Evolutionary conservation across 495 filamentous ascomycete genomes (phyloP).

Genomic region (Trichoderma orchidacearum): DNA sequence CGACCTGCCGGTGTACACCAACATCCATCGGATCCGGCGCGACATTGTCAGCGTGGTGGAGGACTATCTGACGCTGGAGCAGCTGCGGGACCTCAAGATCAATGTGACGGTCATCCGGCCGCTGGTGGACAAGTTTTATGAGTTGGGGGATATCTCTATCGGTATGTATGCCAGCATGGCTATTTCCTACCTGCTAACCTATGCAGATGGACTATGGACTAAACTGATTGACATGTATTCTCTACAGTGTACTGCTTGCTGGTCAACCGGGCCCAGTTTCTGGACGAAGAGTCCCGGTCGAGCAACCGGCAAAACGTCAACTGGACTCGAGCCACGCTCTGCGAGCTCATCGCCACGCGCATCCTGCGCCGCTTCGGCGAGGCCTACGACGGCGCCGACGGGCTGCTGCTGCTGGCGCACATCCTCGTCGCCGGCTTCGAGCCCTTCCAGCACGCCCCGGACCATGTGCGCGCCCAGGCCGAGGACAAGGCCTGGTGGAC

Average conservation of each 20-base stretch:
- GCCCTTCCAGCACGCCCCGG: conserved; percentile 56
- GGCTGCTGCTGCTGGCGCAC: conserved; percentile 51
- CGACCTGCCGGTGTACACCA: conserved; percentile 37
- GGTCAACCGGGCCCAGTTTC: conserved; percentile 56
- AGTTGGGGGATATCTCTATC: conserved; percentile 53
- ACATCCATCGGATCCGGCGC: conserved; percentile 37
- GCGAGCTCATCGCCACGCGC: conserved; percentile 52
- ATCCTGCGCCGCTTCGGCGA: conserved; percentile 56
- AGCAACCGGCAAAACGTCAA: conserved; percentile 57
- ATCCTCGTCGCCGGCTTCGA: conserved; percentile 62
- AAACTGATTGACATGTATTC: background rate
- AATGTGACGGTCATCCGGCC: conserved; percentile 57
- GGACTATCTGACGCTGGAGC: conserved; percentile 45
- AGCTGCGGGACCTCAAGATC: conserved; percentile 53
- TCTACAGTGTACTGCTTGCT: conserved; percentile 46
- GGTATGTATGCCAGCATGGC: conserved; percentile 24
- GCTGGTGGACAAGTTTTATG: conserved; percentile 55
- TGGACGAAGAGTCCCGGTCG: conserved; percentile 50
- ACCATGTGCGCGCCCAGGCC: conserved; percentile 37
- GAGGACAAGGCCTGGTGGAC: conserved; percentile 30
- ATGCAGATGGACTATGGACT: background rate
- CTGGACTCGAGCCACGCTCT: conserved; percentile 50
- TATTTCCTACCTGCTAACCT: background rate
- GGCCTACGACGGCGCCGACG: conserved; percentile 45
- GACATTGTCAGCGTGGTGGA: conserved; percentile 37